Base-by-base conservation (phyloP, 768 basidiomycete species). In the Macrolepiota albuminosa region DNA sequence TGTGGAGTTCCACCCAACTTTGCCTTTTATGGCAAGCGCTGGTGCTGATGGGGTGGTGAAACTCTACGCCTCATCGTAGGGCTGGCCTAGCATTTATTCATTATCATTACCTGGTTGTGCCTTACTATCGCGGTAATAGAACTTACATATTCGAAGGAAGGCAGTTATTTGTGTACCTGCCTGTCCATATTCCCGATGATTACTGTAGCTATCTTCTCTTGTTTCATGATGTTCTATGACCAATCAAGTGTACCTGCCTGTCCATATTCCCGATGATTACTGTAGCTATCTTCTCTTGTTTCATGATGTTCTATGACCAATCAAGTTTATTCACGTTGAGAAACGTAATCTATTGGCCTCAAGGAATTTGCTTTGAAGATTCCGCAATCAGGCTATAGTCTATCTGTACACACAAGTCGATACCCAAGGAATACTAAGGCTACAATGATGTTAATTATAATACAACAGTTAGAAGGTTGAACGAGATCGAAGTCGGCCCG, bases 1-100 rank as follows among this genome's bases (percentile, higher is more conserved):
- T 66, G 88, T 96, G 13, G 87, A 89, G 63, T 91, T 91, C 75
- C 91, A 93, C 69, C 85, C 88, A 13, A 83, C 88, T 61, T 72
- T 95, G 58, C 89, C 91, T 33, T 85, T 95, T 68, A 85, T 97
- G 82, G 93, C 89, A 16, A 96, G 92, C 71, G 91, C 92, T 21
- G 96, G 96, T n/a, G 93, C 93, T 13, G 96, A 98, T 74, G 95
- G 95, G 31, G 88, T 93, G 48, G 86, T 98, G 61, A 93, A 93
- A 73, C 78, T 98, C 31, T 97, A 91, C 71, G 89, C 91, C 62
- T 90, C 89, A 68, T 93, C 89, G 75, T 92, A 80, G 79, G 74
- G 61, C 63, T 63, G 16, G 31, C 42, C 51, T 40, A 37, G 10
- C 51, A 34, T 58, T 58, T 57, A 31, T 43, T 42, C 26, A 54